Conservation (phyloP, 225 moss, liverwort and hornwort species). For the Thuidium tamariscinum region DNA sequence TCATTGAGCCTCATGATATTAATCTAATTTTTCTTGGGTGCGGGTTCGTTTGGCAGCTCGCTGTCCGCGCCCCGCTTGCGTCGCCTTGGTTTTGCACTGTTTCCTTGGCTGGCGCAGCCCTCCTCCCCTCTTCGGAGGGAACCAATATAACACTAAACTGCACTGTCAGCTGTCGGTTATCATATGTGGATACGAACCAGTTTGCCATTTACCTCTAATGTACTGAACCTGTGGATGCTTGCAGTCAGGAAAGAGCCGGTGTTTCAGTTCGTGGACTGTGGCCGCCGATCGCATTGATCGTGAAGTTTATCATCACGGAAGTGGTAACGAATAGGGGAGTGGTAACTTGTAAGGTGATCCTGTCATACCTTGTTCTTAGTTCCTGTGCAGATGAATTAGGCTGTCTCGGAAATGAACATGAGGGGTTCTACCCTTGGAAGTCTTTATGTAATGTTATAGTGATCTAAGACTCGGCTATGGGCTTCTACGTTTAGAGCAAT, state of each 20-base stretch:
- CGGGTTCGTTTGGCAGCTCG: background rate
- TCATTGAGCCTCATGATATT: slow-evolving; percentile 62
- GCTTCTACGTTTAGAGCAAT: background rate
- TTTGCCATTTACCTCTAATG: fast-evolving
- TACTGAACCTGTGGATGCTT: too few relatives aligned
- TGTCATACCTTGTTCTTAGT: background rate
- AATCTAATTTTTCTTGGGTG: slow-evolving; percentile 53
- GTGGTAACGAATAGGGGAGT: background rate
- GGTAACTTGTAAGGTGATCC: too few relatives aligned
- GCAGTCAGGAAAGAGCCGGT: background rate
- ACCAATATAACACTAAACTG: too few relatives aligned
- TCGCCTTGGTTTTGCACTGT: slow-evolving; percentile 11
- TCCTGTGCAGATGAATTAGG: background rate
- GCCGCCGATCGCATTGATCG: background rate
- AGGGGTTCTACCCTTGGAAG: background rate
- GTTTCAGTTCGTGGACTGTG: background rate
- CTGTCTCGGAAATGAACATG: background rate
- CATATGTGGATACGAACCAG: too few relatives aligned
- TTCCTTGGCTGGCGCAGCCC: background rate
- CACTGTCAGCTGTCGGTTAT: background rate
- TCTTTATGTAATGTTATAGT: background rate
- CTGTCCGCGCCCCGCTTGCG: background rate
- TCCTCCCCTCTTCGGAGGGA: background rate
- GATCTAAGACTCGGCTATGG: background rate
- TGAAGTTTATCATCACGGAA: background rate